Evolutionary conservation across 2,329 filamentous ascomycete species (phyloP), one percentile per base, ranked within the genome.

Genomic region (Microdochium trichocladiopsis): DNA sequence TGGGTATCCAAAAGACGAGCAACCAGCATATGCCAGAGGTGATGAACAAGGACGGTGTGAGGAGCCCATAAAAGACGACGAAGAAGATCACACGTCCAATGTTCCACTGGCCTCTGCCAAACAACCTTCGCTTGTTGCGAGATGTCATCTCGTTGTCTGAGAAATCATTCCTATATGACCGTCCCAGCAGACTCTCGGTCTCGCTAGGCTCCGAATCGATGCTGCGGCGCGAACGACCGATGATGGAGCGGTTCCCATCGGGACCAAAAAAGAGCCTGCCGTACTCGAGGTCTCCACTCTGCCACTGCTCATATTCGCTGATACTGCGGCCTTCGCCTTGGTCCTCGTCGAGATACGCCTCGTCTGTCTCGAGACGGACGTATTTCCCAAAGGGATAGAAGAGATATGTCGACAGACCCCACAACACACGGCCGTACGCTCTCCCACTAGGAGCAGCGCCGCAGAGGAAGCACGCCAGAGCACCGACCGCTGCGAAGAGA

Each of bases 251-350:
- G 60, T 79, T 85, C 55, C 82, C 74, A 50, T 83, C 83, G 2
- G 94, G 94, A 0, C 94, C 95, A 67, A 99, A 99, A 74, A 99
- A 97, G 2, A 99, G 80, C 31, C 93, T 83, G 2, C 94, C 94
- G 67, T 97, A 91, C 69, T 99, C 94, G 31, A 99, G 80, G 64
- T 99, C 94, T 50, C 94, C 94, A 65, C 85, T 96, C 72, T 99
- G 94, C 94, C 94, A 99, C 71, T 96, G 91, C 69, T 99, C 94
- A 66, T 99, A 99, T 72, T 99, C 94, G 62, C 90, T 95, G 64
- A 99, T 96, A 72, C 92, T 97, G 64, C 94, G 84, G 21, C 94
- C 94, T 70, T 99, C 94, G 41, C 93, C 92, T 63, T 94, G 84
- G 63, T 99, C 94, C 71, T 99, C 94, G 55, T 96, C 88, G 48